Percentiles rank a stretch among this genome's conserved stretches.
phyloP scores from a whole-genome alignment of 495 filamentous ascomycete species.

The Penicillium bovifimosum region DNA sequence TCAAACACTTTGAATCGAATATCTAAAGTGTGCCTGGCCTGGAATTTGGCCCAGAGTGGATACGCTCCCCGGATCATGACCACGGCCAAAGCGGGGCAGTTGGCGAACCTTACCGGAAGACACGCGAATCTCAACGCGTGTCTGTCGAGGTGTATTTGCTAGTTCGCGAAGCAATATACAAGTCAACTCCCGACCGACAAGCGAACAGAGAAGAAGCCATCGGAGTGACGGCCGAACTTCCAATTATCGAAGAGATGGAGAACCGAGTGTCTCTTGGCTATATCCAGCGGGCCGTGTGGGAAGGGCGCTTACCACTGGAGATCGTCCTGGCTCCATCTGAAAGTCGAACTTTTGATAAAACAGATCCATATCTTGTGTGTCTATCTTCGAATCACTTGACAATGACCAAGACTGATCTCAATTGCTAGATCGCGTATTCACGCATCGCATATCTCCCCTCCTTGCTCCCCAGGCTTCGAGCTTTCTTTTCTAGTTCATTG shows the following conservation, averaged over 20 bases:
- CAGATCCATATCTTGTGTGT: constrained; percentile 50
- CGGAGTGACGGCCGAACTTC: background rate
- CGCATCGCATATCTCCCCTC: constrained; percentile 61
- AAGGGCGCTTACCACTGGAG: constrained; percentile 46
- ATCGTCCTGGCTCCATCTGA: constrained; percentile 49
- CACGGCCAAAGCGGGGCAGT: constrained; percentile 43
- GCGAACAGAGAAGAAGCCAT: background rate
- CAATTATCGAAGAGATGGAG: constrained; percentile 12
- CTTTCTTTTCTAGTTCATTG: constrained; percentile 70
- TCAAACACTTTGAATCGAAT: background rate
- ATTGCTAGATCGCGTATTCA: constrained; percentile 43
- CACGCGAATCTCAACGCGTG: constrained; percentile 1
- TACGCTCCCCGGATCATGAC: constrained; percentile 30
- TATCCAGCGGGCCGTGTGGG: constrained; percentile 47
- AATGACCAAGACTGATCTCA: constrained; percentile 5
- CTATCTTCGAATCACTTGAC: background rate
- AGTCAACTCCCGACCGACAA: background rate
- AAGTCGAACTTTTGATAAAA: constrained; percentile 49
- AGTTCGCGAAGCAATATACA: background rate
- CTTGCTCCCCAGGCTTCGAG: constrained; percentile 69
- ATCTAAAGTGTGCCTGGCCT: background rate
- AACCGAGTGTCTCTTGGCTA: constrained; percentile 21
- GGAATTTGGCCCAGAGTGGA: background rate
- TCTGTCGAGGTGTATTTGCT: background rate
- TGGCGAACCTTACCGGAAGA: constrained; percentile 7